Evolutionary conservation across 352 stramenopile species (phyloP).

Genomic region (Phytophthora uliginosa): DNA sequence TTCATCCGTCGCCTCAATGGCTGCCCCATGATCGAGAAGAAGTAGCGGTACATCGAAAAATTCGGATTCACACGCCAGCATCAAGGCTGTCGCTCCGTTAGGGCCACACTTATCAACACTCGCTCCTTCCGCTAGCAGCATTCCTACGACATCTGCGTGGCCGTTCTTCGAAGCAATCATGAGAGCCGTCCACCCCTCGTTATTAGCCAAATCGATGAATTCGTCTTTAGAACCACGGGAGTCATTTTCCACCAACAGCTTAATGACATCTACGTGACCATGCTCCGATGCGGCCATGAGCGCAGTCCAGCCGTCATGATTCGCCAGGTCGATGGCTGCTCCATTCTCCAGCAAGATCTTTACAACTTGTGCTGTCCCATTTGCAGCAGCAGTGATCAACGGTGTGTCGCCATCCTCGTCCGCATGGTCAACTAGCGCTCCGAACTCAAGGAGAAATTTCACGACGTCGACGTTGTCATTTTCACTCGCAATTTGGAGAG

Average conservation of each 20-base stretch:
- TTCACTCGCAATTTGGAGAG: neutral
- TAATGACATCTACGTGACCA: neutral
- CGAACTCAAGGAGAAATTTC: neutral
- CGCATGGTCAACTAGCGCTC: neutral
- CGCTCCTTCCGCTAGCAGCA: slow-evolving; percentile 3
- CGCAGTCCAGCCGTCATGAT: neutral
- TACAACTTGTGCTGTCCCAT: neutral
- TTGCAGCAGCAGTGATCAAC: slow-evolving; percentile 3
- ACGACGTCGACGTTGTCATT: slow-evolving; percentile 4
- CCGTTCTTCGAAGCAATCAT: neutral
- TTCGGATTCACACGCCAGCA: neutral
- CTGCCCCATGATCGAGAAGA: neutral
- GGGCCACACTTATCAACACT: neutral
- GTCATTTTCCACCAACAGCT: slow-evolving; percentile 3
- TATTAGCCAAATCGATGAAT: neutral
- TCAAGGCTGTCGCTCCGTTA: slow-evolving; percentile 7
- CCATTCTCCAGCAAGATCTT: slow-evolving; percentile 6
- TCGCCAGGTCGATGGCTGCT: neutral
- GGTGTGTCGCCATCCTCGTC: neutral
- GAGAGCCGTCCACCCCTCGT: neutral
- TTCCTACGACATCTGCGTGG: neutral
- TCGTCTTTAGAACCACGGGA: neutral
- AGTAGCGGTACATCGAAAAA: neutral
- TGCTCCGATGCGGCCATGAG: neutral
- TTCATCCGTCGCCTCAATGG: neutral